Conservation (phyloP, 257 asterid genomes). For the Anisodus tanguticus region DNA sequence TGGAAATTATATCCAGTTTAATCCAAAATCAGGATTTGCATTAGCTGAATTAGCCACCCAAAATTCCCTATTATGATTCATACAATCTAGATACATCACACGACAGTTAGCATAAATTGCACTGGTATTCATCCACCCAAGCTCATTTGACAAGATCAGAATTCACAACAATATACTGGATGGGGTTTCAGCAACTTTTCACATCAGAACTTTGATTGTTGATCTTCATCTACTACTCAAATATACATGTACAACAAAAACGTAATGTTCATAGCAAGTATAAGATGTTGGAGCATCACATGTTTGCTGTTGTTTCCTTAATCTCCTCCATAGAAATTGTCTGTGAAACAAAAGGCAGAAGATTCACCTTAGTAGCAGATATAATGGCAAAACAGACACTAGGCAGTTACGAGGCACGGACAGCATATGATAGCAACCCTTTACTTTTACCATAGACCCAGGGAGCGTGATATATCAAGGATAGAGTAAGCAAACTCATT, state of each 20-base stretch:
- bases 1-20: not conserved
- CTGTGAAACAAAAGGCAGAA: slow-evolving; percentile 50
- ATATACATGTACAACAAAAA: slow-evolving; percentile 23
- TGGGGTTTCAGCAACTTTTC: slow-evolving; percentile 13
- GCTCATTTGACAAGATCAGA: slow-evolving; percentile 24
- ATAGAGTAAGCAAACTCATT: not conserved
- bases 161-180: slow-evolving; percentile 1
- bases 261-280: not conserved
- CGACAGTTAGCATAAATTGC: not conserved
- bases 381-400: not conserved
- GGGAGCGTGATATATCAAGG: not conserved
- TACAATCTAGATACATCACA: not conserved
- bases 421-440: not conserved
- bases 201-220: slow-evolving; percentile 10
- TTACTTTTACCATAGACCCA: not conserved
- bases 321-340: slow-evolving; percentile 72
- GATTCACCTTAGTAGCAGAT: not conserved
- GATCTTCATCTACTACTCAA: slow-evolving; percentile 26
- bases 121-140: slow-evolving; percentile 10
- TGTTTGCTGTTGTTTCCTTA: slow-evolving; percentile 75
- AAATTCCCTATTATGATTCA: not conserved
- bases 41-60: slow-evolving; percentile 20
- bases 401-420: not conserved
- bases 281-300: slow-evolving; percentile 48
- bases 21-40: slow-evolving; percentile 23